These are phyloP conservation scores for Scheffersomyces cryptocercus DNA, from an alignment of 1,139 yeast genomes.

Conservation along the genomic window DNA sequence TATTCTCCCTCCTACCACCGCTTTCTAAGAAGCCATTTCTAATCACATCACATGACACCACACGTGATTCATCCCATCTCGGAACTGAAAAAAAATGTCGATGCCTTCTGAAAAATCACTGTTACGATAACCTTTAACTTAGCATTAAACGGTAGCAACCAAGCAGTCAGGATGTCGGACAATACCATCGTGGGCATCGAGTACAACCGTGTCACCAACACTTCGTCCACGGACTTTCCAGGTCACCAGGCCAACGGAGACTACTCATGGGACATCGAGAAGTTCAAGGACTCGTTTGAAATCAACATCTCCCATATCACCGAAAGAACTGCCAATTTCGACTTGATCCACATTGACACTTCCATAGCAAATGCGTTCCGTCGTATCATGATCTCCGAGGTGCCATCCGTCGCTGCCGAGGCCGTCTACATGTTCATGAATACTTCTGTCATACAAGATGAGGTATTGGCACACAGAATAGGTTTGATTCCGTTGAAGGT, in stretches of 20 bases:
- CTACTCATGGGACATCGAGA: constrained; percentile 81
- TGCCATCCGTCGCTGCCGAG: constrained; percentile 95
- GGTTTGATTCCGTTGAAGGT: constrained; percentile 89
- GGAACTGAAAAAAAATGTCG: neutral
- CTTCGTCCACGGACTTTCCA: constrained; percentile 86
- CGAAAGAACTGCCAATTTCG: constrained; percentile 81
- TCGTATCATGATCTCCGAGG: constrained; percentile 95
- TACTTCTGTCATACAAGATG: constrained; percentile 96
- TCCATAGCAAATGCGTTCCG: constrained; percentile 96
- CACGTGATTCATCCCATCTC: neutral
- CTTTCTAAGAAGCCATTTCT: no score
- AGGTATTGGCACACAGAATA: constrained; percentile 91
- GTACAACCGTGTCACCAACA: constrained; percentile 86
- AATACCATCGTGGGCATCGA: constrained; percentile 80
- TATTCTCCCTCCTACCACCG: no score
- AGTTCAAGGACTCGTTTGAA: constrained; percentile 70
- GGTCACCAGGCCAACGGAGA: constrained; percentile 69
- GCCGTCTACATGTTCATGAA: constrained; percentile 87
- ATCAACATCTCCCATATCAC: constrained; percentile 65
- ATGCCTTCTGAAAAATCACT: neutral
- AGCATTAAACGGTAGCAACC: neutral
- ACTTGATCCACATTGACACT: constrained; percentile 82
- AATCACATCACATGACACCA: neutral
- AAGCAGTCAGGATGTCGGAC: constrained; percentile 26
- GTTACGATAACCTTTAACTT: no score